Evolutionary conservation across 2,329 filamentous ascomycete genomes (phyloP).

Genomic region (Penicillium concentricum): DNA sequence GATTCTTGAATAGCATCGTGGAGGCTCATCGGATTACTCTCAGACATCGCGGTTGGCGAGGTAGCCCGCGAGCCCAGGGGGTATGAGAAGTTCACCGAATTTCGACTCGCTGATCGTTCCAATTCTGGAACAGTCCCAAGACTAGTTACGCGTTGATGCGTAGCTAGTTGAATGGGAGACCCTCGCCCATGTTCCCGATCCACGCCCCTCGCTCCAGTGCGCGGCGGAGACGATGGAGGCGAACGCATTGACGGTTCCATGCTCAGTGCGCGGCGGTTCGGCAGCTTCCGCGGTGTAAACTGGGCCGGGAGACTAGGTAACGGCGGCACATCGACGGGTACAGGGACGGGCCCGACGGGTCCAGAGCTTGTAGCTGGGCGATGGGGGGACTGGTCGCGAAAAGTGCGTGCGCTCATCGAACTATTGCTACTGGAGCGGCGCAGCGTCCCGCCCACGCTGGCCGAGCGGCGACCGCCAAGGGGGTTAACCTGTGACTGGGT

Average conservation of each 20-base stretch:
- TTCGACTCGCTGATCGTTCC: conserved; percentile 42
- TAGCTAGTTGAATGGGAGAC: conserved; percentile 15
- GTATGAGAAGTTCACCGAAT: conserved; percentile 51
- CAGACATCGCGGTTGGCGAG: conserved; percentile 34
- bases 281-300: conserved; percentile 31
- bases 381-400: conserved; percentile 70
- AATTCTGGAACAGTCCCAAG: conserved; percentile 35
- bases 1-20: conserved; percentile 23
- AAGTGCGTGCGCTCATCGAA: conserved; percentile 87
- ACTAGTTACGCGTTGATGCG: conserved; percentile 20
- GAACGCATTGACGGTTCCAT: conserved; percentile 51
- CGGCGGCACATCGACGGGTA: conserved; percentile 58
- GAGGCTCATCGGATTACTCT: conserved; percentile 19
- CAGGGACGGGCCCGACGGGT: conserved; percentile 42
- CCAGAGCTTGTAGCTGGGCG: conserved; percentile 46
- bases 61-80: conserved; percentile 43
- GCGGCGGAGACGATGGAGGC: conserved; percentile 43
- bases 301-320: conserved; percentile 70
- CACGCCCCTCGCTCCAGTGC: conserved; percentile 38
- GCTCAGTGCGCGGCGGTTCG: conserved; percentile 50
- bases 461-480: conserved; percentile 42
- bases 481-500: conserved; percentile 64
- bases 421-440: conserved; percentile 67
- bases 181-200: conserved; percentile 31
- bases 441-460: conserved; percentile 46